A percentile compares a stretch with the other conserved stretches of the same genome.
phyloP scores from a whole-genome alignment of 331 rosid genomes.

The Dryas integrifolia region DNA sequence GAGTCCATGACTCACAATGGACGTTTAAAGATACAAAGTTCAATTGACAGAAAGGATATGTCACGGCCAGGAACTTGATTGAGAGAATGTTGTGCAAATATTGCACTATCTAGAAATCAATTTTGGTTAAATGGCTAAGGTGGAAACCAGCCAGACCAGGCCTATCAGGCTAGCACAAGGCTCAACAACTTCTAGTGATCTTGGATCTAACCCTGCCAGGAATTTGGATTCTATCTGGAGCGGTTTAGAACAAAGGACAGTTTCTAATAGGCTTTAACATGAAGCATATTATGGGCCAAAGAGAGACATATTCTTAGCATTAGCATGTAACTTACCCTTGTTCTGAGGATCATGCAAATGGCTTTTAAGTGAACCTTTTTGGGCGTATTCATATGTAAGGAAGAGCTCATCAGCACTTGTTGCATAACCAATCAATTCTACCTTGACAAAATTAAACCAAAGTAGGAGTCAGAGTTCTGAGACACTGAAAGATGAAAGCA shows the following conservation, averaged over 20 bases:
- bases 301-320: constrained; percentile 7
- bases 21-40: neutral
- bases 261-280: too few species aligned
- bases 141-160: neutral
- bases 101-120: neutral
- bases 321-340: constrained; percentile 63
- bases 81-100: neutral
- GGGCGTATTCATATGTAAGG: constrained; percentile 83
- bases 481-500: constrained; percentile 15
- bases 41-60: neutral
- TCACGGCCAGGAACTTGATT: neutral
- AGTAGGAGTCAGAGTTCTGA: constrained; percentile 38
- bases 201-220: neutral
- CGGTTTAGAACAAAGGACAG: neutral
- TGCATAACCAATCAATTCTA: constrained; percentile 97
- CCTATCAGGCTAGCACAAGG: neutral
- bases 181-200: neutral
- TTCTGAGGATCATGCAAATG: constrained; percentile 89
- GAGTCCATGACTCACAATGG: constrained; percentile 5
- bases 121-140: neutral
- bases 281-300: neutral
- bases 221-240: neutral
- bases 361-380: constrained; percentile 88
- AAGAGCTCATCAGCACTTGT: constrained; percentile 84
- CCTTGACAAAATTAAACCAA: constrained; percentile 65